Conservation (phyloP, 352 stramenopile species). For the Phytophthora citrophthora region DNA sequence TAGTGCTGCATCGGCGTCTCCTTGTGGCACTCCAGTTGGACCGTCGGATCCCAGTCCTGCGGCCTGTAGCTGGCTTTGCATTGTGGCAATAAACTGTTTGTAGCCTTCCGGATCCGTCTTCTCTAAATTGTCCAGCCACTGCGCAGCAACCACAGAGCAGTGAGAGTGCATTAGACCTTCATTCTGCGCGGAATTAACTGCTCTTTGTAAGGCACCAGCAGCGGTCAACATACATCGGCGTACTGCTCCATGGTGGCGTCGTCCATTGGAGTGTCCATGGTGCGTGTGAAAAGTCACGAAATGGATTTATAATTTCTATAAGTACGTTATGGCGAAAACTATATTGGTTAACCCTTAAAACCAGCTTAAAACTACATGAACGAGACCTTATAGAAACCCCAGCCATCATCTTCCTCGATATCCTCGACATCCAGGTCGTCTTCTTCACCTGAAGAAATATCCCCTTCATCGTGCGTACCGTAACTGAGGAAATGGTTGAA, state of each 20-base stretch:
- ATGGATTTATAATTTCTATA: slow-evolving; percentile 21
- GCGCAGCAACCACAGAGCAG: slow-evolving; percentile 1
- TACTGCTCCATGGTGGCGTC: slow-evolving; percentile 77
- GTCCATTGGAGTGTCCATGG: slow-evolving; percentile 46
- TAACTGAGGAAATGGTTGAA: too few relatives aligned
- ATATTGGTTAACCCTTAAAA: too few relatives aligned
- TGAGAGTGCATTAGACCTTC: slow-evolving; percentile 6
- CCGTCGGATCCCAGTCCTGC: slow-evolving; percentile 14
- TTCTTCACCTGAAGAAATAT: too few relatives aligned
- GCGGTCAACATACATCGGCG: slow-evolving; percentile 49
- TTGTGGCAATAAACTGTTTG: slow-evolving; percentile 62
- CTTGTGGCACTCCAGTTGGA: slow-evolving; percentile 8
- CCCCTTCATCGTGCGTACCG: too few relatives aligned
- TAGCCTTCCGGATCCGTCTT: slow-evolving; percentile 74
- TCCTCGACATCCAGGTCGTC: too few relatives aligned
- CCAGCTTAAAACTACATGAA: too few relatives aligned
- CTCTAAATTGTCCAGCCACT: slow-evolving; percentile 81
- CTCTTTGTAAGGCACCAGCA: slow-evolving; percentile 5
- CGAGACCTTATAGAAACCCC: too few relatives aligned
- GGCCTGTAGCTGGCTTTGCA: slow-evolving; percentile 64
- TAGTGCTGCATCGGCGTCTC: slow-evolving; percentile 42
- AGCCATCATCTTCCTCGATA: too few relatives aligned
- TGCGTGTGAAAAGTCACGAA: slow-evolving; percentile 29
- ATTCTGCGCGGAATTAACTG: slow-evolving; percentile 4
- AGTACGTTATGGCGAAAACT: background rate